Evolutionary conservation across 306 rosid genomes (phyloP), one percentile per base, ranked within the genome.

Genomic region (Rosa persica): DNA sequence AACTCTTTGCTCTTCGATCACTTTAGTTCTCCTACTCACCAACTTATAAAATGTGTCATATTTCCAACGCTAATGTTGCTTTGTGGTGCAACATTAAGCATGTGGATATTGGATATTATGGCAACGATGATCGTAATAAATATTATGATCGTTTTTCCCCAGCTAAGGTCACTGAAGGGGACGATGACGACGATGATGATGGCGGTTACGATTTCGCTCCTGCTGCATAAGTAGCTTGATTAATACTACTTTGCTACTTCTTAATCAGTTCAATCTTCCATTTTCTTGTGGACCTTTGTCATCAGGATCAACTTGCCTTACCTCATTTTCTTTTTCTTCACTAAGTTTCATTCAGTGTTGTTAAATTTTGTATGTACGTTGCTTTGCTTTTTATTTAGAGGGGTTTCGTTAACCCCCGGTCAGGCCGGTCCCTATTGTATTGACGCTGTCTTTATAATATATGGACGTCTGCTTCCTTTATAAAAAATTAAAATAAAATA

Each of bases 161-260:
- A 0, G 23, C 42, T 12, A 67, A 66, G 48, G 23, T 27, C 42
- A 13, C 64, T 0, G 80, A 76, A 74, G 84, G 75, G 4, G 85
- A 79, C 0, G 75, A n/a, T 1, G 85, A n/a, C 1, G 85, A 84
- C 22, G 87, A 86, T 0, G 88, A 85, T 3, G 81, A 83, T 16
- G 88, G 54, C 4, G 62, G 22, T 22, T 85, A 73, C 52, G 90
- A 85, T 66, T 87, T 81, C 49, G 90, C 92, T 71, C 91, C 88
- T 0, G 89, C 91, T n/a, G 89, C 93, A 68, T 73, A 80, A 78
- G 9, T 34, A 60, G 6, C 38, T 52, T 8, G 20, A 27, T 8
- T 25, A 17, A 23, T 9, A 22, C 17, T 1, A 49, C 2, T 17
- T 16, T 13, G 27, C 34, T 12, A 9, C 22, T 12, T 2, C 22